A percentile compares a stretch with the other conserved stretches of the same genome.
Evolutionary conservation across 2,329 filamentous ascomycete species (phyloP).

Genomic region (Apiospora sp.): DNA sequence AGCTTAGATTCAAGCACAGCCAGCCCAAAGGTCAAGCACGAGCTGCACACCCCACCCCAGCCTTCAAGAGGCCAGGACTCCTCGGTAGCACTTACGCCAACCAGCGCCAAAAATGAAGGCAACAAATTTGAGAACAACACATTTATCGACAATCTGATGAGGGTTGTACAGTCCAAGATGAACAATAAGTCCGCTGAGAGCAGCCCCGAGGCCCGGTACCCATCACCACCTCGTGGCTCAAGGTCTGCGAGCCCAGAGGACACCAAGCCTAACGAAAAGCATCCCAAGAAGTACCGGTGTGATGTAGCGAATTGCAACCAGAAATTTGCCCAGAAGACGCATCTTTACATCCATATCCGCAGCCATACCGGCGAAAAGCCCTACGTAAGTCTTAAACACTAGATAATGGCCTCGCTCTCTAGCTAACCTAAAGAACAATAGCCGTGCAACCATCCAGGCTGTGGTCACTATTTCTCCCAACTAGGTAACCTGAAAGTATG

Average conservation of each 20-base stretch:
- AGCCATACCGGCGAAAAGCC: slow-evolving; percentile 91
- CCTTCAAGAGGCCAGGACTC: slow-evolving; percentile 28
- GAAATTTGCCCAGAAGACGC: slow-evolving; percentile 89
- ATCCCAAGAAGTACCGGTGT: slow-evolving; percentile 76
- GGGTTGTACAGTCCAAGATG: slow-evolving; percentile 78
- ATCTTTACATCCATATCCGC: slow-evolving; percentile 87
- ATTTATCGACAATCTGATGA: slow-evolving; percentile 88
- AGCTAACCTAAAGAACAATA: slow-evolving; percentile 36
- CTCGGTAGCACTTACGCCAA: slow-evolving; percentile 53
- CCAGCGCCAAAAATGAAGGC: slow-evolving; percentile 54
- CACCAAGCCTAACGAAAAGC: slow-evolving; percentile 31
- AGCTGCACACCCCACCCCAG: slow-evolving; percentile 34
- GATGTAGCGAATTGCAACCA: slow-evolving; percentile 77
- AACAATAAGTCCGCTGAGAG: slow-evolving; percentile 43
- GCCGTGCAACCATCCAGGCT: slow-evolving; percentile 74
- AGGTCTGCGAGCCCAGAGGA: slow-evolving; percentile 31
- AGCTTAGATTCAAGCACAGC: slow-evolving; percentile 33
- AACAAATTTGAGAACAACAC: slow-evolving; percentile 75
- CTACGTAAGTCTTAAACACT: slow-evolving; percentile 68
- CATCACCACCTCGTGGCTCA: slow-evolving; percentile 41
- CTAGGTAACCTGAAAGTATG: slow-evolving; percentile 86
- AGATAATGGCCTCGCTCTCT: neutral
- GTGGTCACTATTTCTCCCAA: slow-evolving; percentile 85
- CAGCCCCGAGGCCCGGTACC: slow-evolving; percentile 41
- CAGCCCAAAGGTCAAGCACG: slow-evolving; percentile 47